These are phyloP conservation scores for Mrakia gelida DNA, from an alignment of 768 basidiomycete species.

Conservation along the genomic window DNA sequence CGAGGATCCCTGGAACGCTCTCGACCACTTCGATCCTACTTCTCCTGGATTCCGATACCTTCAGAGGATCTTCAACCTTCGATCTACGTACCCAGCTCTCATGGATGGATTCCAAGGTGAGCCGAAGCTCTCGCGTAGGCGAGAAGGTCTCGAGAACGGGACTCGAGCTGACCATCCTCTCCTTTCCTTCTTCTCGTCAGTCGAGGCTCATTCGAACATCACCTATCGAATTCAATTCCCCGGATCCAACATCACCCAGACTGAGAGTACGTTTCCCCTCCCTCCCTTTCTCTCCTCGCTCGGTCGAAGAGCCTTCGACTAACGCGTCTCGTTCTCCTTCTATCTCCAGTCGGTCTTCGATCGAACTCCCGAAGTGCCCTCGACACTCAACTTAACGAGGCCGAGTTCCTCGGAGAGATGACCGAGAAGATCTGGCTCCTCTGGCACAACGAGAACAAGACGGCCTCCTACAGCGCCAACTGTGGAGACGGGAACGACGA, in stretches of 20 bases:
- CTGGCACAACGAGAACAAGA: constrained; percentile 76
- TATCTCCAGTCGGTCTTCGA: constrained; percentile 71
- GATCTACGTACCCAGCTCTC: constrained; percentile 62
- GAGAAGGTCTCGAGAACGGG: too few relatives aligned
- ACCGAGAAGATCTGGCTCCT: constrained; percentile 48
- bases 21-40: constrained; percentile 85
- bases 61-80: constrained; percentile 61
- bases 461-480: constrained; percentile 59
- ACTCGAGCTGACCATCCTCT: too few relatives aligned
- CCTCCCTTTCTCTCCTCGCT: not conserved
- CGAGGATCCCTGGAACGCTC: constrained; percentile 80
- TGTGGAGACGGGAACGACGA: constrained; percentile 50
- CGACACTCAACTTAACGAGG: constrained; percentile 52
- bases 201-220: constrained; percentile 78
- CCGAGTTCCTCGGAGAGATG: constrained; percentile 7
- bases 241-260: constrained; percentile 72
- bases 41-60: constrained; percentile 47
- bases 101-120: constrained; percentile 71
- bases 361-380: constrained; percentile 70
- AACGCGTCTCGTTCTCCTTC: not conserved
- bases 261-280: constrained; percentile 53
- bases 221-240: constrained; percentile 72
- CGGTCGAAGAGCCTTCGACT: not conserved
- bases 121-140: too few relatives aligned
- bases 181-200: constrained; percentile 28